phyloP scores from a whole-genome alignment of 257 asterid species.

The Solanum sejunctum region DNA sequence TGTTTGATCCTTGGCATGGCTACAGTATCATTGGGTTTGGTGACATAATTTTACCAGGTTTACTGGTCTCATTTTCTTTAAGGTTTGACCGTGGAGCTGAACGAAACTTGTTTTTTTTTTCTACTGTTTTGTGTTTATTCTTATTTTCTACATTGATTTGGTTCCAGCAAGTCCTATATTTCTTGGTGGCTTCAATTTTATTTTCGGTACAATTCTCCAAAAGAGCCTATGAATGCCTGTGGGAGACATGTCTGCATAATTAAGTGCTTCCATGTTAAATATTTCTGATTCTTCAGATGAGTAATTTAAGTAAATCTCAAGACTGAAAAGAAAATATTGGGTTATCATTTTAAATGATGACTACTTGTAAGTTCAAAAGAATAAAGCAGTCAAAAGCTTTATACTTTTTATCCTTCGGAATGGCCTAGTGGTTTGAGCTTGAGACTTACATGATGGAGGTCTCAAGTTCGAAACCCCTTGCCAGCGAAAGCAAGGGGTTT shows the following conservation, averaged over 20 bases:
- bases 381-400: neutral
- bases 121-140: neutral
- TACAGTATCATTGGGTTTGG: conserved; percentile 92
- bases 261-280: neutral
- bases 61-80: conserved; percentile 55
- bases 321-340: neutral
- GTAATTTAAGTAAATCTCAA: neutral
- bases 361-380: neutral
- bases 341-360: neutral
- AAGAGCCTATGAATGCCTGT: neutral
- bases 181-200: neutral
- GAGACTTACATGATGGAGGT: too few species aligned
- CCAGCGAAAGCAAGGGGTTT: too few species aligned
- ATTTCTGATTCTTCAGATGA: neutral
- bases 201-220: neutral
- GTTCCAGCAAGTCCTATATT: neutral
- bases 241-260: neutral
- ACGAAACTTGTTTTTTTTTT: neutral
- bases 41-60: conserved; percentile 81
- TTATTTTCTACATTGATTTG: neutral
- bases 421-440: too few species aligned
- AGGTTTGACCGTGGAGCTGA: conserved; percentile 20
- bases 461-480: too few species aligned
- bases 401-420: neutral
- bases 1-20: conserved; percentile 98